These are phyloP conservation scores for Cladophialophora yegresii DNA, from an alignment of 2,329 filamentous ascomycete species.

Conservation along the genomic window DNA sequence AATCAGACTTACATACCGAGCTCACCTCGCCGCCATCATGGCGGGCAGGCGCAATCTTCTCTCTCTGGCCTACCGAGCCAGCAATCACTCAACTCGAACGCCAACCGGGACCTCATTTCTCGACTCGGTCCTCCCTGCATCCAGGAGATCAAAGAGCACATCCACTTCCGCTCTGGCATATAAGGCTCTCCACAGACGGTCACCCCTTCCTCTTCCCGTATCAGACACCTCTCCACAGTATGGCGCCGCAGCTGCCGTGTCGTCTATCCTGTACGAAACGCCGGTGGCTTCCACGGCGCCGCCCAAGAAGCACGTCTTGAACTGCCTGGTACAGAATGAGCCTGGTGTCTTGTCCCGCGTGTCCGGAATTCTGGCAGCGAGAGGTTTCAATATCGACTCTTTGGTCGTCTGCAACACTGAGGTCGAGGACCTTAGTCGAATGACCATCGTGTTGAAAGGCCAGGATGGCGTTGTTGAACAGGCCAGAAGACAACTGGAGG, in stretches of 20 bases:
- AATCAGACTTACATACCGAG: not conserved
- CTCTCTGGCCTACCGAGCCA: slow-evolving; percentile 40
- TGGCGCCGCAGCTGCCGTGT: slow-evolving; percentile 87
- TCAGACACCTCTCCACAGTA: slow-evolving; percentile 78
- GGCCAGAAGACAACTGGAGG: slow-evolving; percentile 90
- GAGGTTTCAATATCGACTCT: slow-evolving; percentile 99
- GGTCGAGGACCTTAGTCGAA: slow-evolving; percentile 92
- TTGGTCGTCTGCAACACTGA: slow-evolving; percentile 97
- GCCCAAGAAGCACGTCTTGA: slow-evolving; percentile 92
- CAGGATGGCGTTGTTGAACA: slow-evolving; percentile 98
- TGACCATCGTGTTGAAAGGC: slow-evolving; percentile 96
- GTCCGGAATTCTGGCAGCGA: slow-evolving; percentile 90
- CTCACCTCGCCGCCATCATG: slow-evolving; percentile 40
- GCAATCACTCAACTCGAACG: slow-evolving; percentile 20
- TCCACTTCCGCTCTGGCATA: slow-evolving; percentile 95
- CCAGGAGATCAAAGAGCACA: slow-evolving; percentile 38
- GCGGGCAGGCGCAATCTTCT: slow-evolving; percentile 46
- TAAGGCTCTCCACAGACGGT: slow-evolving; percentile 91
- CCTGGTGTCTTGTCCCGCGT: slow-evolving; percentile 95
- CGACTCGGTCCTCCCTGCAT: slow-evolving; percentile 25
- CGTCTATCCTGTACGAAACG: slow-evolving; percentile 98
- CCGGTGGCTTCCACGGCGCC: slow-evolving; percentile 79
- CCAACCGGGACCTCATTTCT: slow-evolving; percentile 27
- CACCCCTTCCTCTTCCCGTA: slow-evolving; percentile 78
- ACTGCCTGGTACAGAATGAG: slow-evolving; percentile 98